Conservation (phyloP, 2,329 filamentous ascomycete species). For the Ceratocystis huliohia region DNA sequence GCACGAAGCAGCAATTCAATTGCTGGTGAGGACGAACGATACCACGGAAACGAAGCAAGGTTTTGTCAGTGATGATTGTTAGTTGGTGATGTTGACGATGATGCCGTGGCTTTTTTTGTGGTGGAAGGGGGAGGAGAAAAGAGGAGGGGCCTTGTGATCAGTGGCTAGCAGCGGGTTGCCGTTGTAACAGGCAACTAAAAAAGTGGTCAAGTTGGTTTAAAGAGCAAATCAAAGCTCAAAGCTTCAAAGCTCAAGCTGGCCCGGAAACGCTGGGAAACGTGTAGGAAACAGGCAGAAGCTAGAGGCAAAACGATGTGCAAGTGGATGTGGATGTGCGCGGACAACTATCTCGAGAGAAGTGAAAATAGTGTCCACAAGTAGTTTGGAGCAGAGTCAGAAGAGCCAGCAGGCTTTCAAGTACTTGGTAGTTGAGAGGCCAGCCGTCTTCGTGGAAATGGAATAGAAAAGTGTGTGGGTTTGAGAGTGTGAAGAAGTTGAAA, state of each 20-base stretch:
- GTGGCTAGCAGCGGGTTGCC: constrained; percentile 5
- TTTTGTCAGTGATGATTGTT: not conserved
- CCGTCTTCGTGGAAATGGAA: constrained; percentile 6
- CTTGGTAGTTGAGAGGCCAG: constrained; percentile 19
- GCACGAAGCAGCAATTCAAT: constrained; percentile 16
- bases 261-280: not conserved
- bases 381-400: constrained; percentile 8
- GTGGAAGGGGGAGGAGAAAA: not conserved
- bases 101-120: constrained; percentile 5
- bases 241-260: not conserved
- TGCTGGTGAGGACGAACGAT: constrained; percentile 6
- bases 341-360: constrained; percentile 8
- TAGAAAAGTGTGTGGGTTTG: not conserved
- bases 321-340: no score
- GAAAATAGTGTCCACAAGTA: constrained; percentile 7
- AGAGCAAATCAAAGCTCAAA: not conserved
- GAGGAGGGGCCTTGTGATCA: not conserved
- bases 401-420: constrained; percentile 17
- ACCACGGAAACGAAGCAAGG: not conserved
- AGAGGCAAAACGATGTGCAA: not conserved
- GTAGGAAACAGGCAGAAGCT: not conserved
- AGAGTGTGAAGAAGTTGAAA: not conserved
- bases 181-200: constrained; percentile 5
- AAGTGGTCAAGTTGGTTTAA: not conserved
- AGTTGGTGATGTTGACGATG: not conserved